Evolutionary conservation across 2,329 filamentous ascomycete species (phyloP), one percentile per base, ranked within the genome.

Genomic region (Penicillium sp.): DNA sequence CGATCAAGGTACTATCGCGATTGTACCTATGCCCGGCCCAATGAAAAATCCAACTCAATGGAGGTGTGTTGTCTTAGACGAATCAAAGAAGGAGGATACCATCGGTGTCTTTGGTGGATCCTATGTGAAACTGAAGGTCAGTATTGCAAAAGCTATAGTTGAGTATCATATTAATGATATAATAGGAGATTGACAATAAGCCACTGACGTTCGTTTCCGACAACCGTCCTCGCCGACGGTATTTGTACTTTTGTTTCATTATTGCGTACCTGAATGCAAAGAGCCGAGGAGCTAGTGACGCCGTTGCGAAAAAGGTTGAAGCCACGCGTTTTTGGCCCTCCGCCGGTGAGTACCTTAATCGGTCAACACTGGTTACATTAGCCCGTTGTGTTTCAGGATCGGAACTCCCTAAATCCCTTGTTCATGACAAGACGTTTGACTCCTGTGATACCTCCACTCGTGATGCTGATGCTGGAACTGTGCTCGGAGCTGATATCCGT

Each of bases 201-300:
- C 8, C 4, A n/a, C 47, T 66, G 26, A 41, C 22, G 4, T 65
- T 66, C 41, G 30, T 57, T 17, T 52, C 50, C 17, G 41, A 61
- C 1, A 57, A 60, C 25, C 52, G 61, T 14, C 64, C 62, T 19
- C 53, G 57, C 17, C 50, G 46, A 11, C 50, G 61, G 35, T 65
- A 61, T 38, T 56, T 66, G 8, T 66, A 64, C 47, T 64, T 64
- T 38, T 42, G 61, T 10, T 66, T 61, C 46, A 28, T 66, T 2
- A 53, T 64, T 38, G 61, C 61, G 3, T 65, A 64, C 38, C 30
- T 46, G 1, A 16, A 46, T 33, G 30, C 43, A 16, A 46, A 46
- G 30, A 46, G 30, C 17, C 43, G 28, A 16, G 43, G 43, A 16
- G 43, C 30, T 12, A 35, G 5, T 46, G 30, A 46, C 14, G 43